Evolutionary conservation across 1,284 basidiomycete species (phyloP).

Genomic region (Austroboletus olivaceoglutinosus): DNA sequence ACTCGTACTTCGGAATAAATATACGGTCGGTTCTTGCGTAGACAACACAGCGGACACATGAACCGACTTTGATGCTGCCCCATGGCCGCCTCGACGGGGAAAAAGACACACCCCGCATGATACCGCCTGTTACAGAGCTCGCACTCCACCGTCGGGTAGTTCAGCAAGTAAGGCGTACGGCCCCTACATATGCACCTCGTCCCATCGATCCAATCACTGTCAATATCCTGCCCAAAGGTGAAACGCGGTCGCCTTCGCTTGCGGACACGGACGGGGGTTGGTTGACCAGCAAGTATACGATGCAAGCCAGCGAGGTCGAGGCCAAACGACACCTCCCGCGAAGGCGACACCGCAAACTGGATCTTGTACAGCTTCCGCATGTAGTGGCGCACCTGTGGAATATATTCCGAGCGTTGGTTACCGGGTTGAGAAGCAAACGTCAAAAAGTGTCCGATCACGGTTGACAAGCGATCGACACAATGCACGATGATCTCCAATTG

Average conservation of each 20-base stretch:
- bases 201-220: slow-evolving; percentile 68
- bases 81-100: slow-evolving; percentile 43
- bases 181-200: slow-evolving; percentile 80
- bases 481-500: slow-evolving; percentile 74
- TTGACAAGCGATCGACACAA: slow-evolving; percentile 67
- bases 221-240: slow-evolving; percentile 72
- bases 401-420: slow-evolving; percentile 68
- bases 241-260: slow-evolving; percentile 70
- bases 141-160: slow-evolving; percentile 64
- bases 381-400: slow-evolving; percentile 78
- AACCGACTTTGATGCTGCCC: slow-evolving; percentile 42
- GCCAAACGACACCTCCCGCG: slow-evolving; percentile 73
- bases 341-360: slow-evolving; percentile 76
- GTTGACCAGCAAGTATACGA: slow-evolving; percentile 70
- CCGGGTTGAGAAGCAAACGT: slow-evolving; percentile 62
- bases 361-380: slow-evolving; percentile 84
- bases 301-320: slow-evolving; percentile 76
- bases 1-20: slow-evolving; percentile 73
- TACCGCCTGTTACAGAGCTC: slow-evolving; percentile 62
- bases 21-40: slow-evolving; percentile 67
- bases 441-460: slow-evolving; percentile 74
- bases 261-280: slow-evolving; percentile 48
- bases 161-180: slow-evolving; percentile 54
- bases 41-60: slow-evolving; percentile 70
- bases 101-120: slow-evolving; percentile 76